Conservation (phyloP, 805 yeast genomes). For the Kodamaea hsintzibuensis region DNA sequence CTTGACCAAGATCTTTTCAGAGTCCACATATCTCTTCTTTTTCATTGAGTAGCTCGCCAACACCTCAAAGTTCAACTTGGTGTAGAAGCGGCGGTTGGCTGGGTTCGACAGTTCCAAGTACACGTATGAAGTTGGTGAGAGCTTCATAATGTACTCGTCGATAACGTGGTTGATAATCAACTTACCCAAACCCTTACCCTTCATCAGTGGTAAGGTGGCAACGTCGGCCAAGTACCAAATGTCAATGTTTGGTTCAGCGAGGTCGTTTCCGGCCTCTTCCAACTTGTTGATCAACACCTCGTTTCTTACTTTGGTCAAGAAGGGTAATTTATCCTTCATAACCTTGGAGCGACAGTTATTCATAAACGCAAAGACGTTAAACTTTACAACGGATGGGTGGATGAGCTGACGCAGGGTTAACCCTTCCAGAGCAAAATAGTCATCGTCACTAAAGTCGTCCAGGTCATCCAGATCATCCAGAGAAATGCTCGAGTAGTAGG, state of each 20-base stretch:
- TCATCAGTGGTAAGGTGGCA: conserved; percentile 56
- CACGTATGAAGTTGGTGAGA: conserved; percentile 24
- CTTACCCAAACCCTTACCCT: conserved; percentile 61
- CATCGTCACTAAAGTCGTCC: conserved; percentile 22
- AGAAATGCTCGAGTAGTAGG: conserved; percentile 11
- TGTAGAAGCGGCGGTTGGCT: conserved; percentile 52
- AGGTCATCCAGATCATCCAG: conserved; percentile 17
- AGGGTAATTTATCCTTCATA: conserved; percentile 50
- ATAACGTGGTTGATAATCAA: conserved; percentile 51
- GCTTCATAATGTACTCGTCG: conserved; percentile 42
- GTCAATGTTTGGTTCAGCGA: conserved; percentile 18
- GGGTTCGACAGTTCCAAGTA: conserved; percentile 62
- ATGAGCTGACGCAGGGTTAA: conserved; percentile 24
- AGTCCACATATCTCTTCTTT: conserved; percentile 23
- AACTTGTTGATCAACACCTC: conserved; percentile 40
- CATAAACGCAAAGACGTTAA: conserved; percentile 35
- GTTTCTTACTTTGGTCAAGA: conserved; percentile 44
- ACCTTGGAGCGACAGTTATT: conserved; percentile 52
- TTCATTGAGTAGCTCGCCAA: conserved; percentile 33
- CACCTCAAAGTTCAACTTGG: conserved; percentile 50
- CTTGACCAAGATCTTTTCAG: conserved; percentile 9
- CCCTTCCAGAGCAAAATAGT: conserved; percentile 20
- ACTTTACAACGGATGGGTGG: conserved; percentile 36
- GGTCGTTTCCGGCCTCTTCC: conserved; percentile 26
- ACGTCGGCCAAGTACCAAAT: conserved; percentile 62